Conservation (phyloP, 2,329 filamentous ascomycete genomes). For the Ophiostoma sp. region DNA sequence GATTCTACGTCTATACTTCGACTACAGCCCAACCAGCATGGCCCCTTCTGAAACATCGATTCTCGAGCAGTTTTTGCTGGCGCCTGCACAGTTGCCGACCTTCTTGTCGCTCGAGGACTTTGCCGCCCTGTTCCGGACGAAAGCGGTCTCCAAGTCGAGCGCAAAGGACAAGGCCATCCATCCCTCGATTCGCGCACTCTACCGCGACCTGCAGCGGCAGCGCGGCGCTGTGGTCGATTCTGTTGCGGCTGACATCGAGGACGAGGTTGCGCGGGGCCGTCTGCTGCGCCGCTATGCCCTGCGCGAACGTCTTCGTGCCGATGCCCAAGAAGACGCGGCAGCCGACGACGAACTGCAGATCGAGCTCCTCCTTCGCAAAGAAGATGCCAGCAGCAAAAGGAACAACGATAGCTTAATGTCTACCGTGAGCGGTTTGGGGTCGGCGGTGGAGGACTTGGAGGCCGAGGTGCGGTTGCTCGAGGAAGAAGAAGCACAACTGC, state of each 20-base stretch:
- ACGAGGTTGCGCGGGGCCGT: constrained; percentile 56
- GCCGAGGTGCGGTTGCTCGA: constrained; percentile 60
- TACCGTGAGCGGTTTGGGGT: constrained; percentile 28
- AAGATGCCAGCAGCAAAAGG: not conserved
- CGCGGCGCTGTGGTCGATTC: constrained; percentile 63
- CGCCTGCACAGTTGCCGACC: constrained; percentile 67
- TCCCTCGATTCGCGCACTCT: constrained; percentile 62
- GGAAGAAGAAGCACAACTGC: constrained; percentile 57
- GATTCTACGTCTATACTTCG: too few species aligned
- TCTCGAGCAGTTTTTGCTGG: constrained; percentile 70
- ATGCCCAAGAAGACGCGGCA: constrained; percentile 49
- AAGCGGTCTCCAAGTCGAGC: not conserved
- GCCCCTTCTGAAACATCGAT: constrained; percentile 57
- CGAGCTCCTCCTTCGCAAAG: constrained; percentile 44
- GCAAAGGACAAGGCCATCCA: not conserved
- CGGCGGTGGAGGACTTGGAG: constrained; percentile 65
- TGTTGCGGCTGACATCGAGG: constrained; percentile 59
- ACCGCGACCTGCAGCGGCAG: constrained; percentile 72
- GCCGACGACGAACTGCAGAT: constrained; percentile 61
- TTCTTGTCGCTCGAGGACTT: constrained; percentile 71
- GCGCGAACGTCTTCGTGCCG: constrained; percentile 47
- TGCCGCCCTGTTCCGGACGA: constrained; percentile 61
- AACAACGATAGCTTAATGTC: not conserved
- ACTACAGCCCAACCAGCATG: not conserved
- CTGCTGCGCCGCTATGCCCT: constrained; percentile 54